Base-by-base conservation (phyloP, 805 yeast species). In the Sungouiozyma intestinalis region DNA sequence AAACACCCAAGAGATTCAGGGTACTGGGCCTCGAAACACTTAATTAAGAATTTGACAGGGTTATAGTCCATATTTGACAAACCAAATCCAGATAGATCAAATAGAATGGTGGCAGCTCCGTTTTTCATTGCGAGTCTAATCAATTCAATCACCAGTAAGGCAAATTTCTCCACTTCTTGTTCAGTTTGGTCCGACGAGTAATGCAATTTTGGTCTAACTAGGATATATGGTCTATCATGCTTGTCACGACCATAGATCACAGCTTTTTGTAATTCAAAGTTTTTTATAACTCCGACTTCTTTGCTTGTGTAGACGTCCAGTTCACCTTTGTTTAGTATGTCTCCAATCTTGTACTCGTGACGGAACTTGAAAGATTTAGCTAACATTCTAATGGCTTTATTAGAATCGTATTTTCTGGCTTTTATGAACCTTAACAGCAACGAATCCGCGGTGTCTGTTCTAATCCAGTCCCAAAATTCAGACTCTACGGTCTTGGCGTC, bases 11-110 rank as follows among this genome's bases (percentile, higher is more conserved):
- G 72, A 34, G 85, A 81, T 64, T 92, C 98, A 1, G 98, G 98
- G 61, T 90, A 92, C 59, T 90, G 95, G 0, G 95, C 94, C 68
- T 92, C 97, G 62, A 92, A 87, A 46, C 88, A 82, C 42, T 78
- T 75, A 46, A 88, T 81, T 65, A 92, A 75, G 63, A 85, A 90
- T 65, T 88, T 88, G 45, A 92, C 94, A 3, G 96, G 86, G 3
- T 76, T 71, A 57, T 86, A 86, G 65, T 92, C 98, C 84, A 94
- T 92, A 60, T 90, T 92, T 45, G 87, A 74, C 70, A 87, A 75
- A 6, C 94, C 75, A 58, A 92, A 92, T 3, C 81, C 95, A 11
- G 83, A 70, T 55, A 92, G 67, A 59, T 92, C 98, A 59, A 92
- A 92, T 29, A 92, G 63, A 41, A 92, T 77, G 2, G 92, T 78